Evolutionary conservation across 306 rosid genomes (phyloP).

Genomic region (Ormosia emarginata): DNA sequence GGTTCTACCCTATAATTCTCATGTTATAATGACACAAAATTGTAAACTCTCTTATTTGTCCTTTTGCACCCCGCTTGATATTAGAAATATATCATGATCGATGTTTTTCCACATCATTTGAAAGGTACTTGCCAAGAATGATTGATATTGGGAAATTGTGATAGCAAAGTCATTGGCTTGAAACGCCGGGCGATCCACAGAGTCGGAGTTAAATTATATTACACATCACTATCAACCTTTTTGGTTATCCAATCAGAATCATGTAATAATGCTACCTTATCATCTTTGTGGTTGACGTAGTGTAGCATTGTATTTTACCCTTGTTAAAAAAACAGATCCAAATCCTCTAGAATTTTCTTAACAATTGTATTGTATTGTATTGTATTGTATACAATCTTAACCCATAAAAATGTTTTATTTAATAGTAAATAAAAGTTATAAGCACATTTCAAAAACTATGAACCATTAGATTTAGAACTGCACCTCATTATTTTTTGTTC

Average conservation of each 20-base stretch:
- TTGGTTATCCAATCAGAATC: constrained; percentile 22
- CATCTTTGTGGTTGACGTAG: background rate
- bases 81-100: background rate
- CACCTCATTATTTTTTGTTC: too few species aligned
- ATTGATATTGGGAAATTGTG: background rate
- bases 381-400: too few species aligned
- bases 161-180: constrained; percentile 27
- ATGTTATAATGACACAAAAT: background rate
- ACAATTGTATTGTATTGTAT: too few species aligned
- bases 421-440: too few species aligned
- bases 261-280: constrained; percentile 27
- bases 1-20: background rate
- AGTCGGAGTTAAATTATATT: background rate
- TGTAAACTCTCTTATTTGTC: background rate
- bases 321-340: background rate
- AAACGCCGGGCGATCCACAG: constrained; percentile 22
- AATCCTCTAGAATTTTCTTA: too few species aligned
- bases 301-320: background rate
- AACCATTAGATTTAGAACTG: too few species aligned
- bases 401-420: too few species aligned
- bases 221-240: constrained; percentile 25
- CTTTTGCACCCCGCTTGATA: background rate
- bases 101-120: constrained; percentile 23
- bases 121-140: background rate
- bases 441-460: too few species aligned